These are phyloP conservation scores for Sphaerulina populicola DNA, from an alignment of 2,329 filamentous ascomycete species.

Conservation along the genomic window DNA sequence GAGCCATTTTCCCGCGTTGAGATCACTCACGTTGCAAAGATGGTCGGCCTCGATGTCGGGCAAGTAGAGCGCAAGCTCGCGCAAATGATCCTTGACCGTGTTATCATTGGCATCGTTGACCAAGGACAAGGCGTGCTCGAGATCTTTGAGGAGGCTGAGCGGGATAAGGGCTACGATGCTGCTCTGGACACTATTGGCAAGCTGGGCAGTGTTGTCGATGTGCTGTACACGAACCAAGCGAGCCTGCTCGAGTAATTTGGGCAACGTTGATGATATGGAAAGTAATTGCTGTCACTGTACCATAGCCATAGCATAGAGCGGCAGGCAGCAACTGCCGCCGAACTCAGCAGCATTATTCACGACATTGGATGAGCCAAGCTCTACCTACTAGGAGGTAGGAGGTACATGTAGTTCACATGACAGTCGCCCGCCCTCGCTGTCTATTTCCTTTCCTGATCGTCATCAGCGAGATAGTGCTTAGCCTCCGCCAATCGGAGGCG, in stretches of 20 bases:
- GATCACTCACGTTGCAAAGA: conserved; percentile 92
- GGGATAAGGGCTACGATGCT: conserved; percentile 88
- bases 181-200: conserved; percentile 94
- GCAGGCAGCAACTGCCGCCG: conserved; percentile 1
- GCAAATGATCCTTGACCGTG: conserved; percentile 99
- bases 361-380: background rate
- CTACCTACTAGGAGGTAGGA: no score
- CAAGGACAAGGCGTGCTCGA: conserved; percentile 97
- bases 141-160: conserved; percentile 89
- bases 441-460: background rate
- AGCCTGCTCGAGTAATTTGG: conserved; percentile 76
- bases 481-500: background rate
- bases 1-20: conserved; percentile 97
- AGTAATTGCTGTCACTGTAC: conserved; percentile 12
- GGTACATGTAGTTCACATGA: background rate
- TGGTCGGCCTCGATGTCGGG: conserved; percentile 90
- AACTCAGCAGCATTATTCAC: background rate
- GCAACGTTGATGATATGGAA: background rate
- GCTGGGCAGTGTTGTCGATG: conserved; percentile 92
- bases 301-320: conserved; percentile 14
- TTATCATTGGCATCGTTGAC: conserved; percentile 94
- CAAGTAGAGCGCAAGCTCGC: conserved; percentile 97
- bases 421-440: background rate
- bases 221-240: conserved; percentile 95
- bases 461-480: background rate